Base-by-base conservation (phyloP, 2,329 filamentous ascomycete genomes). In the Byssochlamys sp. region DNA sequence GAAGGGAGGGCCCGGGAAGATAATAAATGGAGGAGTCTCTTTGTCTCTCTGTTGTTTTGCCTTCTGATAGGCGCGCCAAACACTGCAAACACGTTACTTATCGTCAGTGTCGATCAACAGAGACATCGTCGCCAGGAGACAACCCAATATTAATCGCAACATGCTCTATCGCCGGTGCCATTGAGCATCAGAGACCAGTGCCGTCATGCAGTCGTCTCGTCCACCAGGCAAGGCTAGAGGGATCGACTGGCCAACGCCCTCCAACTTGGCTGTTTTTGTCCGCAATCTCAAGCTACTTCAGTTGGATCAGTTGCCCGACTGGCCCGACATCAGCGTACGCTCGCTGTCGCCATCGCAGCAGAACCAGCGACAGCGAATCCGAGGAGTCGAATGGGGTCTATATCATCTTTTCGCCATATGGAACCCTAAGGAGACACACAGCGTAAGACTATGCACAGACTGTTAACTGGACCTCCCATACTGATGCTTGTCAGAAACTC, bases 321-420 rank as follows among this genome's bases (percentile, higher is more conserved):
- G 91, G 89, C 92, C 92, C 0, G 80, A 75, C 19, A 88, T 96
- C 57, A 85, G 83, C 1, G 69, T 80, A 0, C 79, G 86, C 54
- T 88, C 87, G 1, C 90, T 97, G 68, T 83, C 84, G 2, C 82
- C 89, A 65, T 81, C 81, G 0, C 80, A 81, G 53, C 85, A 87
- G 61, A 88, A 88, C 55, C 88, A 92, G 72, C 94, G 92, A 74
- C 87, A 87, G 71, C 84, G 92, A 55, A 85, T 95, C 39, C 85
- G 89, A 65, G 84, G 84, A 59, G 84, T 91, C 39, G 94, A 99
- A 77, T 97, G 92, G 90, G 84, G 87, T 0, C 77, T 97, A n/a
- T 96, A 88, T 72, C 86, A 89, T 55, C 81, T 99, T 12, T 96
- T 96, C 71, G 80, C 82, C 39, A 76, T 95, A 2, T 96, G 90